These are phyloP conservation scores for Mycena sanguinolenta DNA, from an alignment of 768 basidiomycete genomes.

Conservation along the genomic window DNA sequence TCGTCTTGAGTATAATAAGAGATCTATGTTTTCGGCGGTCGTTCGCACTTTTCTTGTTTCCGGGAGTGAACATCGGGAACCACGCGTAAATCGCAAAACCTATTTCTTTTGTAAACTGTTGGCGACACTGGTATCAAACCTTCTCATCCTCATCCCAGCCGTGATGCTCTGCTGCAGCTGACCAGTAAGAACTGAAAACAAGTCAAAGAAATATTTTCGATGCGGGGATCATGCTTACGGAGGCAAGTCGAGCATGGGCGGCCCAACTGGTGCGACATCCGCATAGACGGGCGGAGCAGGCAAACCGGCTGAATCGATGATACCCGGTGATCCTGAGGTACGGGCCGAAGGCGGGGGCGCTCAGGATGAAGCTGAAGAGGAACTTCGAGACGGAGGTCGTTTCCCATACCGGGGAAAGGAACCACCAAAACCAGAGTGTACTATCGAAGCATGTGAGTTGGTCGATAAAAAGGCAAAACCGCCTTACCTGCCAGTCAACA, in stretches of 20 bases:
- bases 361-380: conserved; percentile 25
- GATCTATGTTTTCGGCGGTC: no score
- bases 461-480: no score
- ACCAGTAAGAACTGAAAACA: conserved; percentile 14
- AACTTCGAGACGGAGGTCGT: conserved; percentile 21
- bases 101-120: no score
- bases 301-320: no score
- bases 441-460: neutral
- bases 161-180: conserved; percentile 14
- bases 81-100: no score
- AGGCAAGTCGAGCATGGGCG: conserved; percentile 29
- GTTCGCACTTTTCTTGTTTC: no score
- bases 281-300: no score
- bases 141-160: conserved; percentile 19
- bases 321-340: conserved; percentile 10
- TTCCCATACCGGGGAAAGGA: conserved; percentile 30
- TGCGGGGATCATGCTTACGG: conserved; percentile 1
- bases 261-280: conserved; percentile 24
- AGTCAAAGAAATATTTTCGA: neutral
- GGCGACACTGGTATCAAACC: no score
- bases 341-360: conserved; percentile 25
- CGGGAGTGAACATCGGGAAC: no score
- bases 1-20: no score
- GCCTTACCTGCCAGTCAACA: conserved; percentile 22
- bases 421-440: conserved; percentile 19